These are phyloP conservation scores for Phaeosphaeria sp. DNA, from an alignment of 2,329 filamentous ascomycete genomes.

Conservation along the genomic window DNA sequence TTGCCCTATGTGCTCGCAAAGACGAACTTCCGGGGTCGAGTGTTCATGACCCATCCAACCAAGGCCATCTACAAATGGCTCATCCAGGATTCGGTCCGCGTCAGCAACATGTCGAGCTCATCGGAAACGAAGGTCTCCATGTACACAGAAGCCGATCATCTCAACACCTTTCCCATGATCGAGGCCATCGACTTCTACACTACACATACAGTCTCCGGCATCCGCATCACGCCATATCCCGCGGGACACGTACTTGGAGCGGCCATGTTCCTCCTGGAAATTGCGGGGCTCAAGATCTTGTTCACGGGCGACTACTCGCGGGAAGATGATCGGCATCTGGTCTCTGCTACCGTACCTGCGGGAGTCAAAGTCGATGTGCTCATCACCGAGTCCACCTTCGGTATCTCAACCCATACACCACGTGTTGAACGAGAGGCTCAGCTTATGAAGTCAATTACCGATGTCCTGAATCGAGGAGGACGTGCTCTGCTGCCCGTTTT, in stretches of 20 bases:
- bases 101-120: constrained; percentile 72
- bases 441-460: constrained; percentile 93
- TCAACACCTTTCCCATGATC: constrained; percentile 91
- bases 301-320: constrained; percentile 98
- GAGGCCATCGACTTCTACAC: constrained; percentile 99
- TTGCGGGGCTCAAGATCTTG: constrained; percentile 93
- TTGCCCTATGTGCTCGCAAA: constrained; percentile 96
- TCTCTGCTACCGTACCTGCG: constrained; percentile 88
- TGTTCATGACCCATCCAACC: constrained; percentile 99
- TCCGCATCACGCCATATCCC: constrained; percentile 95
- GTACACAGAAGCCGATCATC: constrained; percentile 94
- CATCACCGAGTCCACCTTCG: constrained; percentile 97
- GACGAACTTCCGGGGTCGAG: constrained; percentile 94
- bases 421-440: constrained; percentile 89
- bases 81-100: constrained; percentile 94
- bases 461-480: constrained; percentile 87
- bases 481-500: constrained; percentile 95
- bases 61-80: constrained; percentile 99
- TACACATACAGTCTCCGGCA: constrained; percentile 94
- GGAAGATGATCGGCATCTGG: constrained; percentile 93
- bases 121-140: constrained; percentile 71
- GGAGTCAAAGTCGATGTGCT: constrained; percentile 93
- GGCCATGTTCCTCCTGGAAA: constrained; percentile 98
- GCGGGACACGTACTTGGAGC: constrained; percentile 97
- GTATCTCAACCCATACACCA: constrained; percentile 91